A percentile compares a stretch with the other conserved stretches of the same genome.
Evolutionary conservation across 345 rosid species (phyloP).

Genomic region (Ceriops decandra): DNA sequence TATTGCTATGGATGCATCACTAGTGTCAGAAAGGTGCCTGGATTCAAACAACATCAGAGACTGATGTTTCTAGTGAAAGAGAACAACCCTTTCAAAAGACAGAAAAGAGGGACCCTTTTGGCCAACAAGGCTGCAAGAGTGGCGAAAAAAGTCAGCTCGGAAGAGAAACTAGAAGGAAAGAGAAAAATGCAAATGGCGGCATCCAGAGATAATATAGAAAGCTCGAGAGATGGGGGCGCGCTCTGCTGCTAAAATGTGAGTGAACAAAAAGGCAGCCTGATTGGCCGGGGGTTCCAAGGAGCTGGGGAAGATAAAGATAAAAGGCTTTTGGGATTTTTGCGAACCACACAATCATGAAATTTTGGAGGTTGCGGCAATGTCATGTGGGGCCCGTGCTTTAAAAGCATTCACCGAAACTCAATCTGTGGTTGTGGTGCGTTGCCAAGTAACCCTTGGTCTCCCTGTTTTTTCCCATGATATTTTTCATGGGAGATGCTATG

Average conservation of each 20-base stretch:
- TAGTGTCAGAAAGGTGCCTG: not conserved
- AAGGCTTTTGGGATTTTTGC: conserved; percentile 16
- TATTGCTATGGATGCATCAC: not conserved
- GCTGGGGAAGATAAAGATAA: conserved; percentile 20
- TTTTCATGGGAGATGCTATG: not conserved
- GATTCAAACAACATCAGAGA: not conserved
- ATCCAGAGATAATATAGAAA: not conserved
- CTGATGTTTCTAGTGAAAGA: no score
- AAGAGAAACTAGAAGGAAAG: no score
- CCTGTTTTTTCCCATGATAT: not conserved
- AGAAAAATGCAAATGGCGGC: not conserved
- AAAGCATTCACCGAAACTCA: not conserved
- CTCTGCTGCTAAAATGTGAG: not conserved
- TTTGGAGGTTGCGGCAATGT: conserved; percentile 17
- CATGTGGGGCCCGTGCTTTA: conserved; percentile 9
- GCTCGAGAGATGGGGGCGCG: not conserved
- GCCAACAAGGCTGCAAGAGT: no score
- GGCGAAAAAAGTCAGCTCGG: no score
- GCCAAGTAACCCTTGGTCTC: not conserved
- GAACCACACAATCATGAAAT: conserved; percentile 19
- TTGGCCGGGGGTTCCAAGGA: conserved; percentile 22
- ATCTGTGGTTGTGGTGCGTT: conserved; percentile 18
- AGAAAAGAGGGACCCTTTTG: not conserved
- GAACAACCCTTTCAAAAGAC: not conserved
- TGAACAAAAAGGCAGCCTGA: not conserved